A percentile compares a stretch with the other conserved stretches of the same genome.
Evolutionary conservation across 148 eudicot species (phyloP).

Genomic region (Limonium bicolor): DNA sequence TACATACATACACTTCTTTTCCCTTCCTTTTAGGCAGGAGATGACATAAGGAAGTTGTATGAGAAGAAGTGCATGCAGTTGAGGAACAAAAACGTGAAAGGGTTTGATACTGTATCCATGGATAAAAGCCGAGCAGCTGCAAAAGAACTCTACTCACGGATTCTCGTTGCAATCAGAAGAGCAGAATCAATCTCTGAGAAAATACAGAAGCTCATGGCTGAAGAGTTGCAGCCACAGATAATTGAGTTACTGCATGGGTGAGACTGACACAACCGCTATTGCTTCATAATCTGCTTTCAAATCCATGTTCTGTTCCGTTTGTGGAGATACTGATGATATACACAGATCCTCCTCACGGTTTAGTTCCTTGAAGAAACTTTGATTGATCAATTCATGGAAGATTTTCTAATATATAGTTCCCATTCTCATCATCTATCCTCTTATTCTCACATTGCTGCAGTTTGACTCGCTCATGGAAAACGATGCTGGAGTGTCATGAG

Average conservation of each 20-base stretch:
- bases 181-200: constrained; percentile 77
- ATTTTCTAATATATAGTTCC: too few relatives aligned
- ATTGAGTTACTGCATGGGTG: constrained; percentile 88
- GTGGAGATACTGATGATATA: too few relatives aligned
- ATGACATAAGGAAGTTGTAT: constrained; percentile 55
- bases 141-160: constrained; percentile 81
- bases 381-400: too few relatives aligned
- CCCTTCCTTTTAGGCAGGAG: constrained; percentile 70
- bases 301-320: neutral
- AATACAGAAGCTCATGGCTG: constrained; percentile 76
- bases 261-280: neutral
- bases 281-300: too few relatives aligned
- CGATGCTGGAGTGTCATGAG: constrained; percentile 87
- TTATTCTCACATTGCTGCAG: constrained; percentile 26
- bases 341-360: too few relatives aligned
- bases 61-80: constrained; percentile 82
- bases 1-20: neutral
- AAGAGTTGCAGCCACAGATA: constrained; percentile 83
- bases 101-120: constrained; percentile 51
- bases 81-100: constrained; percentile 55
- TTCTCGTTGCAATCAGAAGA: constrained; percentile 80
- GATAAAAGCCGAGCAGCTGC: constrained; percentile 81
- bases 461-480: constrained; percentile 57
- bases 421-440: too few relatives aligned
- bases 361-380: too few relatives aligned